Evolutionary conservation across 495 filamentous ascomycete genomes (phyloP).

Genomic region (Friedmanniomyces simplex): DNA sequence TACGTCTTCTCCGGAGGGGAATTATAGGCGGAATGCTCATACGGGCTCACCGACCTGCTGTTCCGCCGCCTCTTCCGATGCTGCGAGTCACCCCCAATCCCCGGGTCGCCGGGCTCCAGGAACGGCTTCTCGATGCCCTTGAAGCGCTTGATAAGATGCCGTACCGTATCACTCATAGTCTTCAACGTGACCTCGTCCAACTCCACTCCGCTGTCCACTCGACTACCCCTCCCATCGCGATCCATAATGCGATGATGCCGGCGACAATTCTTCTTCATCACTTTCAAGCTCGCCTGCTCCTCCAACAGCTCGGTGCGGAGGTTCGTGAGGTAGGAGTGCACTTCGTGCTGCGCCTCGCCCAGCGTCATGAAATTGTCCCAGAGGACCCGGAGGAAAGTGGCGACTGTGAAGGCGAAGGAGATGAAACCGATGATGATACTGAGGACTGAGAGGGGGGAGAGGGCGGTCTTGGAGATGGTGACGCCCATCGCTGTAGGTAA

Average conservation of each 20-base stretch:
- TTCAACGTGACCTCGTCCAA: slow-evolving; percentile 16
- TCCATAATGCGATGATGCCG: background rate
- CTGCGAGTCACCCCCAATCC: slow-evolving; percentile 3
- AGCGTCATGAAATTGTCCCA: slow-evolving; percentile 24
- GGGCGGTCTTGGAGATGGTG: slow-evolving; percentile 17
- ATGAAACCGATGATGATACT: slow-evolving; percentile 24
- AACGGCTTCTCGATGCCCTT: slow-evolving; percentile 24
- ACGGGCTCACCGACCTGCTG: background rate
- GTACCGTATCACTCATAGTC: slow-evolving; percentile 17
- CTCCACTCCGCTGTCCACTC: slow-evolving; percentile 2
- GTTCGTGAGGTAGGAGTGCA: slow-evolving; percentile 23
- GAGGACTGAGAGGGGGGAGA: slow-evolving; percentile 20
- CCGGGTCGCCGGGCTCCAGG: slow-evolving; percentile 15
- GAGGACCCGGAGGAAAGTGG: slow-evolving; percentile 23
- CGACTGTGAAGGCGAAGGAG: slow-evolving; percentile 27
- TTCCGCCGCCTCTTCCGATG: slow-evolving; percentile 5
- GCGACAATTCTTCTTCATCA: slow-evolving; percentile 10
- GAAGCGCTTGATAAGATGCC: slow-evolving; percentile 21
- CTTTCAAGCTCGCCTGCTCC: slow-evolving; percentile 21
- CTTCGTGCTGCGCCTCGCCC: slow-evolving; percentile 19
- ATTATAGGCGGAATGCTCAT: slow-evolving; percentile 7
- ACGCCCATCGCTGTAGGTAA: slow-evolving; percentile 25
- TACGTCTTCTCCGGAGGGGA: slow-evolving; percentile 7
- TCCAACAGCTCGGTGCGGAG: slow-evolving; percentile 26
- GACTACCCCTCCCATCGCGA: background rate